Evolutionary conservation across 352 stramenopile species (phyloP).

Genomic region (Pythium rhizo-oryzae): DNA sequence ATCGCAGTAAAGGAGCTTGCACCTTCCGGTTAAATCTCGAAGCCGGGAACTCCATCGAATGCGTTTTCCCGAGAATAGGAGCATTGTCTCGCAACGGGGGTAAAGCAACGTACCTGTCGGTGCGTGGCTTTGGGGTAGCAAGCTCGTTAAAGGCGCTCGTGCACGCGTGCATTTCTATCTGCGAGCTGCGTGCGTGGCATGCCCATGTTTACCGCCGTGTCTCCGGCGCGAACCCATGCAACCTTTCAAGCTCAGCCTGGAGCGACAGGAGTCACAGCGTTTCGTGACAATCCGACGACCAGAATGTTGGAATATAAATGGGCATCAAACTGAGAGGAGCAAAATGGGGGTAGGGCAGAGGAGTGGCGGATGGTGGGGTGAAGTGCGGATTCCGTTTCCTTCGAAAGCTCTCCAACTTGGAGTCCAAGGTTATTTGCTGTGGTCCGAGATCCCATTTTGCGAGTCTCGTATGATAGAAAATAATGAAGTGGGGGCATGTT

Average conservation of each 20-base stretch:
- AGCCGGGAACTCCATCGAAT: slow-evolving; percentile 1
- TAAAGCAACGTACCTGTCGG: background rate
- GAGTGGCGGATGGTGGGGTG: background rate
- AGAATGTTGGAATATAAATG: slow-evolving; percentile 5
- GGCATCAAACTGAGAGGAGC: background rate
- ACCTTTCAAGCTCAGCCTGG: slow-evolving; percentile 24
- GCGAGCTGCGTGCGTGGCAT: slow-evolving; percentile 8
- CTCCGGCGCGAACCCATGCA: slow-evolving; percentile 16
- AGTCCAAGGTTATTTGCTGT: slow-evolving; percentile 1
- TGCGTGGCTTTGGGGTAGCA: slow-evolving; percentile 13
- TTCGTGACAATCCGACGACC: slow-evolving; percentile 6
- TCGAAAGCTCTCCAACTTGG: background rate
- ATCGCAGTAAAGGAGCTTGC: slow-evolving; percentile 9
- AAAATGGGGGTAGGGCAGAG: slow-evolving; percentile 2
- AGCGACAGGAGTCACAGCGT: slow-evolving; percentile 1
- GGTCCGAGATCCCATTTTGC: background rate
- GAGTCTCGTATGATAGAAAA: too few relatives aligned
- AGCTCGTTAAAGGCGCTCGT: background rate
- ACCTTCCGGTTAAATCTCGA: slow-evolving; percentile 7
- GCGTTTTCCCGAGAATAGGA: background rate
- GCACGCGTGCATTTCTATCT: slow-evolving; percentile 9
- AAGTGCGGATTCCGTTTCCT: slow-evolving; percentile 12
- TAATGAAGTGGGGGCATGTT: background rate
- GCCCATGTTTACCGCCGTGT: background rate
- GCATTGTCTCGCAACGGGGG: background rate